These are phyloP conservation scores for Dactylellina parvicollis DNA, from an alignment of 2,329 filamentous ascomycete species.

Conservation along the genomic window DNA sequence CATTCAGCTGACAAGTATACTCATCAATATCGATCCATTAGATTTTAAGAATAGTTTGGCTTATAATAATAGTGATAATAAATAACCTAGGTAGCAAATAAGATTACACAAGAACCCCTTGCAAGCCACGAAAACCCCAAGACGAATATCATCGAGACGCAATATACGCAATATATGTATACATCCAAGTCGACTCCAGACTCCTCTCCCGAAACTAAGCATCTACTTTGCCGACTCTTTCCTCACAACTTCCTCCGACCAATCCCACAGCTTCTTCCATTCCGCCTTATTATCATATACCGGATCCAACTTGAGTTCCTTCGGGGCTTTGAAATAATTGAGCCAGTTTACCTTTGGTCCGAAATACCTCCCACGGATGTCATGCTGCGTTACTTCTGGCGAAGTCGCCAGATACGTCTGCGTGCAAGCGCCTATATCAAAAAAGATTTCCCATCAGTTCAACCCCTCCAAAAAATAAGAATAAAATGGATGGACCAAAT, in stretches of 20 bases:
- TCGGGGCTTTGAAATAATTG: conserved; percentile 43
- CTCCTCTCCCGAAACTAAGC: background rate
- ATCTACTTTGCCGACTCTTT: conserved; percentile 28
- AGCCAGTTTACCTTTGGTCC: conserved; percentile 50
- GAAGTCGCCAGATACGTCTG: conserved; percentile 53
- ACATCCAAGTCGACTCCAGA: too few relatives aligned
- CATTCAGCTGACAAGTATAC: too few relatives aligned
- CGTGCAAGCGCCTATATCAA: conserved; percentile 55
- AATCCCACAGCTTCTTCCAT: conserved; percentile 55
- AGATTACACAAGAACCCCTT: too few relatives aligned
- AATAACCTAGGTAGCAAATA: too few relatives aligned
- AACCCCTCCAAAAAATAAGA: conserved; percentile 8
- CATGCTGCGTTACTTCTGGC: conserved; percentile 35
- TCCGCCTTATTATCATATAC: conserved; percentile 51
- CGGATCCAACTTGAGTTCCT: conserved; percentile 41
- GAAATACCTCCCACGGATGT: conserved; percentile 55
- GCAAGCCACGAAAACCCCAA: too few relatives aligned
- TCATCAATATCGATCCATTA: too few relatives aligned
- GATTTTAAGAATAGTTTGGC: too few relatives aligned
- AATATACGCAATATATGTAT: too few relatives aligned
- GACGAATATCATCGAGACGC: too few relatives aligned
- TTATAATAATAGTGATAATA: too few relatives aligned
- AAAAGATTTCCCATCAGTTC: background rate
- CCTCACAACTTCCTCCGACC: conserved; percentile 52
- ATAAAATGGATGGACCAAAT: background rate